These are phyloP conservation scores for Mycotypha africana DNA, from an alignment of 371 early-diverging fungal genomes.

Conservation along the genomic window DNA sequence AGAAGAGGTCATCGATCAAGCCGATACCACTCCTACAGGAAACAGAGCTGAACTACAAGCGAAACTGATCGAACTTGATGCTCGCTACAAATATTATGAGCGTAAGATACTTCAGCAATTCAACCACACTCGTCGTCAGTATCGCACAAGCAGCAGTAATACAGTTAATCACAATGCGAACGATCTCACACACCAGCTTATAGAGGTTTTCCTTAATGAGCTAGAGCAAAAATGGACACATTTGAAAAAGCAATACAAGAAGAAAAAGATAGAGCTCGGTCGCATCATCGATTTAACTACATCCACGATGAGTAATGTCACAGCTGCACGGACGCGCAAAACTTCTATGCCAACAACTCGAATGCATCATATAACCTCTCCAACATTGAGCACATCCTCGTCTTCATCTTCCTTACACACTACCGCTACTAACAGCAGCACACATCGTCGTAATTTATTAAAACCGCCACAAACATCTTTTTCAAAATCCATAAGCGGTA, in stretches of 20 bases:
- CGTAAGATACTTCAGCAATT: constrained; percentile 37
- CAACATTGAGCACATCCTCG: constrained; percentile 7
- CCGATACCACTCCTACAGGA: constrained; percentile 10
- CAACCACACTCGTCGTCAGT: constrained; percentile 2
- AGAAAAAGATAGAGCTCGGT: constrained; percentile 25
- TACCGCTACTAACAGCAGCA: neutral
- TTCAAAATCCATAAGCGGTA: constrained; percentile 3
- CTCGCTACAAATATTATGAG: constrained; percentile 51
- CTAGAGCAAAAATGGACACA: constrained; percentile 17
- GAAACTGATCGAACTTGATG: constrained; percentile 46
- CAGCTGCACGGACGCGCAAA: constrained; percentile 23
- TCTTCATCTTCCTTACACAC: neutral
- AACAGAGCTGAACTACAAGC: constrained; percentile 44
- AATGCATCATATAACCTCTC: constrained; percentile 16
- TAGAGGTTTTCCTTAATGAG: constrained; percentile 11
- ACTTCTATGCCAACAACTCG: constrained; percentile 40
- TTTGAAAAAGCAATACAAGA: constrained; percentile 22
- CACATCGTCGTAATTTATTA: too few species aligned
- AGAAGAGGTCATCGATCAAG: constrained; percentile 34
- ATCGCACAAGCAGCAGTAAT: too few species aligned
- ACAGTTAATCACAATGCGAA: too few species aligned
- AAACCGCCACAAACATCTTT: too few species aligned
- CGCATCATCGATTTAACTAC: constrained; percentile 20
- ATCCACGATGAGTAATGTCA: constrained; percentile 7
- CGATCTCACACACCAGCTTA: too few species aligned